Evolutionary conservation across 345 rosid species (phyloP).

Genomic region (Excoecaria agallocha): DNA sequence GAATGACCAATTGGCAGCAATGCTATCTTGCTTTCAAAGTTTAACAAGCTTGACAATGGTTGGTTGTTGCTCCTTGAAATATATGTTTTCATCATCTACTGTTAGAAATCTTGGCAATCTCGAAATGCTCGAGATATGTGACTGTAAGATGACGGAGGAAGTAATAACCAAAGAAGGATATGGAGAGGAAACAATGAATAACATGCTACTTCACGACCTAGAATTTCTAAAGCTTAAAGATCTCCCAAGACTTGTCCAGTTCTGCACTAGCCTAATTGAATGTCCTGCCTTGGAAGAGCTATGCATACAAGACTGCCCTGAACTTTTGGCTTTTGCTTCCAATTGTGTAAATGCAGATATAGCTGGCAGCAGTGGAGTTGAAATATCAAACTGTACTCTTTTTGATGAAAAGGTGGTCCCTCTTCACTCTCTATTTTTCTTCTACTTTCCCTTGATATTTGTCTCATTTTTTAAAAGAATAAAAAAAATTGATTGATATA

Average conservation of each 20-base stretch:
- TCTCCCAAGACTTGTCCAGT: slow-evolving; percentile 16
- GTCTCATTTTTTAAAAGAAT: no score
- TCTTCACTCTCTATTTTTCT: neutral
- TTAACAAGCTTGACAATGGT: neutral
- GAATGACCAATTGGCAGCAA: neutral
- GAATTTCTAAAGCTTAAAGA: neutral
- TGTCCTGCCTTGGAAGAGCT: neutral
- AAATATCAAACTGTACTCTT: neutral
- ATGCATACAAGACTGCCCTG: neutral
- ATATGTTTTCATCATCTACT: slow-evolving; percentile 4
- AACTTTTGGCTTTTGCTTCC: neutral
- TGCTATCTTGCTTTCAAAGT: neutral
- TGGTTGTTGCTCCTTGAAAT: slow-evolving; percentile 1
- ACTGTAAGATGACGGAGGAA: slow-evolving; percentile 9
- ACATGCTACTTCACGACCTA: slow-evolving; percentile 11
- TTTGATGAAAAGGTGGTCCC: slow-evolving; percentile 1
- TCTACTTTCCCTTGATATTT: neutral
- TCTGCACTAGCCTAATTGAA: neutral
- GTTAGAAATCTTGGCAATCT: neutral
- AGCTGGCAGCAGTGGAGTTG: neutral
- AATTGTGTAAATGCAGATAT: neutral
- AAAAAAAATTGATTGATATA: no score
- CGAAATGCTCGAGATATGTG: neutral
- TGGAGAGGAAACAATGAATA: neutral
- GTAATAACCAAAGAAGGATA: neutral